Base-by-base conservation (phyloP, 2,329 filamentous ascomycete genomes). In the Pezicula rhizophila region DNA sequence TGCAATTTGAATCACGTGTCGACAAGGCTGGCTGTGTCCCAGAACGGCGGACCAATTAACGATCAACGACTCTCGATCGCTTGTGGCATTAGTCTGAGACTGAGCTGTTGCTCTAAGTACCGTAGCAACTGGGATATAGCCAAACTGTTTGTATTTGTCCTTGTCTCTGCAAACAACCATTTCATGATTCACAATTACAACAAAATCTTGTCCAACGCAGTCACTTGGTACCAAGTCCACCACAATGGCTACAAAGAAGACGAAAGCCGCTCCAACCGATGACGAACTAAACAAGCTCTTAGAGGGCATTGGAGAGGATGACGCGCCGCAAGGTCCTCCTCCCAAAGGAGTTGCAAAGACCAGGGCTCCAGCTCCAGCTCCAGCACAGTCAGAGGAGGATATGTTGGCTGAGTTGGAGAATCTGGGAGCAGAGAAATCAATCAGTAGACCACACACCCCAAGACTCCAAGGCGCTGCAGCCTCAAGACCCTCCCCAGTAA, bases 341-440 rank as follows among this genome's bases (percentile, higher is more conserved):
- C 68, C 73, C 37, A 64, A 62, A 62, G 66, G 57, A 52, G 64
- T 56, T 49, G 52, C 58, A 18, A 63, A 63, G 49, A 40, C 56
- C 45, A 65, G 18, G 5, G 18, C 35, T 10, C n/a, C 73, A 28
- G 62, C 64, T 52, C 35, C 56, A 47, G 56, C 55, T 57, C 61
- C 58, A 77, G 56, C 61, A 10, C 62, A 65, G 41, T 51, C 58
- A 39, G 64, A 84, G 60, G 78, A 88, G 59, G 90, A 96, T 65
- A 82, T 92, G 50, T 78, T 97, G 35, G 90, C 90, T 53, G 91
- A 96, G 60, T 80, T 97, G 52, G 89, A 95, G 66, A 84, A 84
- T 59, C 56, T 65, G 18, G 88, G 82, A 60, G 77, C 80, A 47
- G 82, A 87, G 66, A 75, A 84, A 62, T 78, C 87, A 28, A 63